These are phyloP conservation scores for Boletellus sp. DNA, from an alignment of 768 basidiomycete species.

Conservation along the genomic window DNA sequence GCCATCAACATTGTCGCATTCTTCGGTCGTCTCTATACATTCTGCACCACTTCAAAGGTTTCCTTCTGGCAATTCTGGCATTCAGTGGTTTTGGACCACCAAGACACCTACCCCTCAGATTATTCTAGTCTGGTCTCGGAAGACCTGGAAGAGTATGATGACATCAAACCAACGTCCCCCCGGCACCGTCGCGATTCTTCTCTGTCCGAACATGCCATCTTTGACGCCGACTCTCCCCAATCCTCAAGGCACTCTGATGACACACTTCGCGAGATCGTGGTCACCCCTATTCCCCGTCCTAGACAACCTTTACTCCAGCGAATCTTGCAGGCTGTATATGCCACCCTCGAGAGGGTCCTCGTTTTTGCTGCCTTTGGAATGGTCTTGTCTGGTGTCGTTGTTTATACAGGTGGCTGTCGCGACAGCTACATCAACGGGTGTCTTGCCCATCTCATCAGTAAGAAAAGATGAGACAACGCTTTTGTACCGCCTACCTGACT, in stretches of 20 bases:
- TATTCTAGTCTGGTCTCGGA: conserved; percentile 57
- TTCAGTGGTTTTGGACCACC: conserved; percentile 50
- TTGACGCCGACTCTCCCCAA: conserved; percentile 41
- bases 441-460: conserved; percentile 89
- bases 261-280: conserved; percentile 46
- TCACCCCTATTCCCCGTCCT: conserved; percentile 8
- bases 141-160: conserved; percentile 54
- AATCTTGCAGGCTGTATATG: conserved; percentile 48
- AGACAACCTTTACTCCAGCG: conserved; percentile 33
- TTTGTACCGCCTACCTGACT: neutral
- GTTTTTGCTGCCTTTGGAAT: conserved; percentile 70
- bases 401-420: conserved; percentile 87
- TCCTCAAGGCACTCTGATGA: conserved; percentile 52
- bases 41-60: conserved; percentile 42
- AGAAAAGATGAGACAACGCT: conserved; percentile 20
- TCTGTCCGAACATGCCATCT: conserved; percentile 52
- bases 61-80: conserved; percentile 52
- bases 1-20: conserved; percentile 51
- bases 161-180: conserved; percentile 33
- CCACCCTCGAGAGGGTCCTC: conserved; percentile 55
- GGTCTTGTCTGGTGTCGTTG: conserved; percentile 64
- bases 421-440: conserved; percentile 76
- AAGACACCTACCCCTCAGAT: conserved; percentile 37
- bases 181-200: conserved; percentile 41
- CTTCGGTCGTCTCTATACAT: conserved; percentile 49